Evolutionary conservation across 1,284 basidiomycete genomes (phyloP).

Genomic region (Entoloma clypeatum): DNA sequence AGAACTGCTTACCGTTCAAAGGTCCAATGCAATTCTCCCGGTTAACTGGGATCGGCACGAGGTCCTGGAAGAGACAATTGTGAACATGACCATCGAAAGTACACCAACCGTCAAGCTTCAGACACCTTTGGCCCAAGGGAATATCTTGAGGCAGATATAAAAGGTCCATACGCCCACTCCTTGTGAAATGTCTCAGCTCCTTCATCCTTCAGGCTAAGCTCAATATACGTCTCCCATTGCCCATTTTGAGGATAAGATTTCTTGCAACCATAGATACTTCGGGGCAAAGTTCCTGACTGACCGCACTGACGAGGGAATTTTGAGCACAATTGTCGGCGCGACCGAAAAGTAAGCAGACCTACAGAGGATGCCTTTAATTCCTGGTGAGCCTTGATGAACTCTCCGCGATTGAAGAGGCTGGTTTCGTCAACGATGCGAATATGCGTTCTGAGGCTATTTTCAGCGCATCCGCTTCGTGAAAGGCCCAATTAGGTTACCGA

Average conservation of each 20-base stretch:
- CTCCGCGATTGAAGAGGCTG: constrained; percentile 25
- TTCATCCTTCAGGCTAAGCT: constrained; percentile 18
- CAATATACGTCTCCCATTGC: constrained; percentile 25
- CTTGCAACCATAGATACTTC: constrained; percentile 17
- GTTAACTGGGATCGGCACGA: constrained; percentile 25
- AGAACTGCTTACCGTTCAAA: background rate
- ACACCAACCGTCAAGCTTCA: background rate
- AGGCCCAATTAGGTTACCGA: constrained; percentile 19
- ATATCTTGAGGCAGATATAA: constrained; percentile 16
- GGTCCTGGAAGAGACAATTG: constrained; percentile 22
- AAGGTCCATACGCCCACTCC: constrained; percentile 29
- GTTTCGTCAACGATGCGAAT: constrained; percentile 28
- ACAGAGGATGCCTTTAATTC: constrained; percentile 23
- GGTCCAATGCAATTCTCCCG: constrained; percentile 21
- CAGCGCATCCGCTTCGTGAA: background rate
- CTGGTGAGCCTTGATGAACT: constrained; percentile 26
- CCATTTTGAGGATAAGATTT: constrained; percentile 19
- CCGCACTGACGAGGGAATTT: too few relatives aligned
- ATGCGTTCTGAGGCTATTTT: constrained; percentile 23
- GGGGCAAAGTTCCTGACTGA: constrained; percentile 3
- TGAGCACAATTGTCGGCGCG: too few relatives aligned
- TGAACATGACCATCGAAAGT: background rate
- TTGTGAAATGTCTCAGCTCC: constrained; percentile 15
- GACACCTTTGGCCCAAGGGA: constrained; percentile 26
- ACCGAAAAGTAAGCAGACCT: constrained; percentile 1